Percentiles rank a stretch among this genome's conserved stretches.
phyloP scores from a whole-genome alignment of 1,284 basidiomycete species.

The Melampsora americana region DNA sequence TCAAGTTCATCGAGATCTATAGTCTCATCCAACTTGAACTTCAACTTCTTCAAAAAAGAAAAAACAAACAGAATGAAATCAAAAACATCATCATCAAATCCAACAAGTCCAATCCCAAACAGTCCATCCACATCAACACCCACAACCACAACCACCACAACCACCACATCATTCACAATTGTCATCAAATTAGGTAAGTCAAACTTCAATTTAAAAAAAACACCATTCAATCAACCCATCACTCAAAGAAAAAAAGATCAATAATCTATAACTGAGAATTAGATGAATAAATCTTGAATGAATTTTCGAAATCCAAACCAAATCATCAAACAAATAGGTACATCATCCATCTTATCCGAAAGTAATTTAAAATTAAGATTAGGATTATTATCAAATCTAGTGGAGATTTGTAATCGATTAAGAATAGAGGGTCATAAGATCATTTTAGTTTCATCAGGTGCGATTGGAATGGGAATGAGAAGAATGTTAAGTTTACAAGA shows the following conservation, averaged over 20 bases:
- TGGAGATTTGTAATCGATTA: constrained; percentile 94
- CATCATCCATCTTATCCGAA: constrained; percentile 89
- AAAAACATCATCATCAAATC: too few species aligned
- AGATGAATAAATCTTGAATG: too few species aligned
- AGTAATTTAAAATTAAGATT: constrained; percentile 78
- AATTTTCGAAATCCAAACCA: constrained; percentile 29
- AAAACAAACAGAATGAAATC: too few species aligned
- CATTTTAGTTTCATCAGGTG: constrained; percentile 90
- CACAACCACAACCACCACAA: constrained; percentile 7
- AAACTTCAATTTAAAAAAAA: background rate
- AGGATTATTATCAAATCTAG: constrained; percentile 78
- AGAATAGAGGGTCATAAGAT: constrained; percentile 81
- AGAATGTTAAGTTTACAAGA: constrained; percentile 65
- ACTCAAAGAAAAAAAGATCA: constrained; percentile 18
- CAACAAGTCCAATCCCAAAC: background rate
- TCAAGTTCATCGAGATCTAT: too few species aligned
- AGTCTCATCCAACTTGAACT: too few species aligned
- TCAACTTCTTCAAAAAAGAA: too few species aligned
- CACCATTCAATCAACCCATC: too few species aligned
- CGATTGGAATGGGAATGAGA: constrained; percentile 88
- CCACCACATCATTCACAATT: constrained; percentile 59
- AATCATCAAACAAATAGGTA: constrained; percentile 60
- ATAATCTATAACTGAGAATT: too few species aligned
- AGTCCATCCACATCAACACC: too few species aligned
- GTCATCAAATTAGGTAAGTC: constrained; percentile 77